These are phyloP conservation scores for Lavandula angustifolia DNA, from an alignment of 257 asterid genomes.

Conservation along the genomic window DNA sequence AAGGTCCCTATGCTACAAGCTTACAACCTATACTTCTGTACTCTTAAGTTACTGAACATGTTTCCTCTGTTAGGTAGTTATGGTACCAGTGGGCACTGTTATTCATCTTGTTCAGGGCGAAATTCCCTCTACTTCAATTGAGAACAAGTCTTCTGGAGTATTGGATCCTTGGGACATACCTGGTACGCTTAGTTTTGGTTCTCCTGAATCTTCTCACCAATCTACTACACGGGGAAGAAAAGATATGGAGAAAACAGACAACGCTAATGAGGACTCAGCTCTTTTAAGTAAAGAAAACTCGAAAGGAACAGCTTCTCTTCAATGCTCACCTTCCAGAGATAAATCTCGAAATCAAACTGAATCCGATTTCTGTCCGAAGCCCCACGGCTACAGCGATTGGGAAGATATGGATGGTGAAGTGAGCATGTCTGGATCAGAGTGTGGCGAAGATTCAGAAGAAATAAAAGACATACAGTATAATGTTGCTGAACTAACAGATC, in stretches of 20 bases:
- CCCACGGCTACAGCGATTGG: conserved; percentile 41
- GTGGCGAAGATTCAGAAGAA: conserved; percentile 48
- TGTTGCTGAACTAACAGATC: conserved; percentile 80
- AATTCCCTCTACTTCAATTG: conserved; percentile 67
- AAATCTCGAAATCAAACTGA: conserved; percentile 31
- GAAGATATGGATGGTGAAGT: conserved; percentile 43
- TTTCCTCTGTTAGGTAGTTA: conserved; percentile 59
- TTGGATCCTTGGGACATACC: conserved; percentile 94
- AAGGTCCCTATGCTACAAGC: conserved; percentile 59
- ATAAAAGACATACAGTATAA: conserved; percentile 49
- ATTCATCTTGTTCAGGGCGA: conserved; percentile 82
- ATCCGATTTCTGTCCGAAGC: conserved; percentile 25
- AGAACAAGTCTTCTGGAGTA: conserved; percentile 53
- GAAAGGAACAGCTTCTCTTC: conserved; percentile 32
- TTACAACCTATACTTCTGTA: conserved; percentile 20
- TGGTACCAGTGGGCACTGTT: conserved; percentile 88
- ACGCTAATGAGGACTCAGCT: conserved; percentile 22
- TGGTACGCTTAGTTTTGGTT: conserved; percentile 50
- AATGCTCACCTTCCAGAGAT: conserved; percentile 32
- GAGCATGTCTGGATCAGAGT: conserved; percentile 41
- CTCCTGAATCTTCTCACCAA: conserved; percentile 42
- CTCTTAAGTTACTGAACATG: conserved; percentile 11
- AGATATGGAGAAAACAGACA: conserved; percentile 26
- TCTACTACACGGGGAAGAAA: conserved; percentile 29
- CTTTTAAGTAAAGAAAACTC: conserved; percentile 25